Conservation (phyloP, 805 yeast species). For the Brettanomyces bruxellensis region DNA sequence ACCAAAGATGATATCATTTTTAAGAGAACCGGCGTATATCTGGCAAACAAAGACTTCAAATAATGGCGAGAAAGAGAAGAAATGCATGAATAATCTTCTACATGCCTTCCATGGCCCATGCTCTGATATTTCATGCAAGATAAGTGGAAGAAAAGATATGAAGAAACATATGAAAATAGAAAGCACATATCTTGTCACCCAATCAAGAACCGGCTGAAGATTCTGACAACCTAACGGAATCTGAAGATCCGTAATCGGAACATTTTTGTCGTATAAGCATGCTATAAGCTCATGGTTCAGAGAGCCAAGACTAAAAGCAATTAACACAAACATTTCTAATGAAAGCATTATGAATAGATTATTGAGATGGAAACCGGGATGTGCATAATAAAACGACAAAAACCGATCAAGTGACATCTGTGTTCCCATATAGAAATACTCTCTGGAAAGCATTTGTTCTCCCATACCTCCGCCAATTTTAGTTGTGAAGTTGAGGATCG, state of each 20-base stretch:
- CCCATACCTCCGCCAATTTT: constrained; percentile 99
- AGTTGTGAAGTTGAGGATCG: constrained; percentile 86
- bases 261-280: constrained; percentile 58
- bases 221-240: constrained; percentile 80
- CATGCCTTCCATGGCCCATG: constrained; percentile 74
- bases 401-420: constrained; percentile 83
- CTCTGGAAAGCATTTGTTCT: constrained; percentile 86
- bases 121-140: constrained; percentile 82
- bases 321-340: constrained; percentile 77
- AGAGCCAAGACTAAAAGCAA: constrained; percentile 72
- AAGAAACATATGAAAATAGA: constrained; percentile 90
- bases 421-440: constrained; percentile 85
- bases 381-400: constrained; percentile 90
- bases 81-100: constrained; percentile 62
- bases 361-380: constrained; percentile 92
- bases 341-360: constrained; percentile 82
- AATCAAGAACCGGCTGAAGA: constrained; percentile 73
- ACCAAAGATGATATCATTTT: constrained; percentile 74
- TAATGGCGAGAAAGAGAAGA: constrained; percentile 75
- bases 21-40: constrained; percentile 72
- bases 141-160: constrained; percentile 80
- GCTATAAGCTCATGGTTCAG: constrained; percentile 60
- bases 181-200: constrained; percentile 83
- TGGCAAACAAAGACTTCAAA: constrained; percentile 96
- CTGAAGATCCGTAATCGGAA: constrained; percentile 66